Evolutionary conservation across 1,284 basidiomycete genomes (phyloP).

Genomic region (Ganoderma resinaceum): DNA sequence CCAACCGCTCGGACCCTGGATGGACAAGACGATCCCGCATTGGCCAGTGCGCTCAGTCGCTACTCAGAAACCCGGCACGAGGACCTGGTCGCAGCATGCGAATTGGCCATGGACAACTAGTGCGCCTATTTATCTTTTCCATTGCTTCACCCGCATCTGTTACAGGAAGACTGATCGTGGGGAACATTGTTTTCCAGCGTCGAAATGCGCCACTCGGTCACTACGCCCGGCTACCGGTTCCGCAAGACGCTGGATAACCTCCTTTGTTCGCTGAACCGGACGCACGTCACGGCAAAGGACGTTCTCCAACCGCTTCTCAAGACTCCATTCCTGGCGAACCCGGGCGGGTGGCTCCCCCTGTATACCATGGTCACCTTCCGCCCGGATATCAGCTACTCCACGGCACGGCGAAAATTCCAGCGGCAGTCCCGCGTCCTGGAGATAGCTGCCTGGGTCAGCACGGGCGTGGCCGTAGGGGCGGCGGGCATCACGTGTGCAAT

Average conservation of each 20-base stretch:
- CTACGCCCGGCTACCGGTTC: constrained; percentile 82
- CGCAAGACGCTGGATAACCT: constrained; percentile 84
- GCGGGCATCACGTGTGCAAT: constrained; percentile 46
- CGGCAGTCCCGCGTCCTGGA: constrained; percentile 64
- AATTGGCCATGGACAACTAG: constrained; percentile 97
- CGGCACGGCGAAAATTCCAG: constrained; percentile 66
- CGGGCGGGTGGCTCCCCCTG: constrained; percentile 87
- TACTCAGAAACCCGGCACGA: constrained; percentile 87
- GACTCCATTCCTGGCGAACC: constrained; percentile 60
- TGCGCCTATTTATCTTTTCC: constrained; percentile 50
- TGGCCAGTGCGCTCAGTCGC: constrained; percentile 72
- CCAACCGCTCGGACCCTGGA: constrained; percentile 39
- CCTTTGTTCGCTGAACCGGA: constrained; percentile 67
- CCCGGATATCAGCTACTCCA: constrained; percentile 90
- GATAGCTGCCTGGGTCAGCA: constrained; percentile 36
- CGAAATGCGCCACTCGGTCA: constrained; percentile 95
- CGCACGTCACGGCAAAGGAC: constrained; percentile 46
- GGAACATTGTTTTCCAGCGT: constrained; percentile 55
- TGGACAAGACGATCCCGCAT: constrained; percentile 57
- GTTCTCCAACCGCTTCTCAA: constrained; percentile 36
- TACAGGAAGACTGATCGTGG: not conserved
- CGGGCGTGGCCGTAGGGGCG: constrained; percentile 48
- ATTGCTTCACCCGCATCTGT: constrained; percentile 7
- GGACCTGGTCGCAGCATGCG: constrained; percentile 90
- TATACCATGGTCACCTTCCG: constrained; percentile 99